Base-by-base conservation (phyloP, 768 basidiomycete species). In the Phaeolepiota aurea region DNA sequence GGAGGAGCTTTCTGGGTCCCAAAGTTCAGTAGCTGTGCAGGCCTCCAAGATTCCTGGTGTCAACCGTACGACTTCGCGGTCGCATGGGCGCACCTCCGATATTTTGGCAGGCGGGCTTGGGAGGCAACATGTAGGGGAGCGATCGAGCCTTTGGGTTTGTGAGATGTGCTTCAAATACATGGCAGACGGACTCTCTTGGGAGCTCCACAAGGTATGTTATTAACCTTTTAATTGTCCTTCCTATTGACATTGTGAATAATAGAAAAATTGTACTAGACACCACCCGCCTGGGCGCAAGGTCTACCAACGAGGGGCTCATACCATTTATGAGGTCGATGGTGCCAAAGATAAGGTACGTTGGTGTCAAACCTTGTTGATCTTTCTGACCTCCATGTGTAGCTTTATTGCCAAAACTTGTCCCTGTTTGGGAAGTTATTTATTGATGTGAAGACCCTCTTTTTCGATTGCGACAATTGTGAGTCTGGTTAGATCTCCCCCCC, bases 391-490 rank as follows among this genome's bases (percentile, higher is more conserved):
- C 18, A 35, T 5, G 9, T 5, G 16, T 35, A 97, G 94, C 71
- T 97, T 3, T 98, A 93, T 54, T 98, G 93, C 58, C 94, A 98
- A 59, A 94, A 94, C 54, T 66, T 99, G 20, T 86, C 91, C 13
- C 71, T 98, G 4, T 98, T 97, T 54, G 94, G 93, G 20, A 98
- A 98, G 61, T 69, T 98, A n/a, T 98, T 99, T 59, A 97, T 98
- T 53, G 96, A 98, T 53, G 85, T 93, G 47, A 99, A 99, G 63
- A 94, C 93, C 9, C 64, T 93, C 12, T 93, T 88, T 61, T 94
- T 90, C 53, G 89, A 93, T 52, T 80, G 78, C 44, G 86, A 89
- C 49, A 87, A 85, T 51, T 88, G 89, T 87, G 48, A 45, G 84
- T 52, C 2, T 10, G 14, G 19, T n/a, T 3, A 3, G 16, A 7